Base-by-base conservation (phyloP, 805 yeast species). In the Candida coquimbonensis region DNA sequence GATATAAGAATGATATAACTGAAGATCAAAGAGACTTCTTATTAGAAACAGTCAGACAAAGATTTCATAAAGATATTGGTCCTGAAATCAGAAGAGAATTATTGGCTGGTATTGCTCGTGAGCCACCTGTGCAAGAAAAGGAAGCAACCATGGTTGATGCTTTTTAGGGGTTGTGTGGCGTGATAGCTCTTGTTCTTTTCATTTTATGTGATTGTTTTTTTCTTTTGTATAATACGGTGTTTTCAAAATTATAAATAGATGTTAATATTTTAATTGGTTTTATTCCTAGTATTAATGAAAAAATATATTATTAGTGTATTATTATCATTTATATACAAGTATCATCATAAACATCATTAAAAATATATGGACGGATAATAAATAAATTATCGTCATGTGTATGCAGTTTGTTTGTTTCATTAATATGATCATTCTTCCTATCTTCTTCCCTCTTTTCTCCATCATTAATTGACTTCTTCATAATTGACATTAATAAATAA, bases 1-100 rank as follows among this genome's bases (percentile, higher is more conserved):
- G 96, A 53, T 93, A 93, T 64, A 93, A 91, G 65, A 91, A 93
- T 61, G 99, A 93, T 72, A 87, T 93, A 48, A 93, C 99, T n/a
- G 96, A 88, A 57, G 99, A 93, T 63, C 99, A 93, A 72, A 78
- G 96, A 63, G 99, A 93, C 57, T 88, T 91, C 66, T 70, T 93
- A 49, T 68, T 93, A 62, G 97, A 91, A 57, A 90, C 96, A 5
- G 78, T 89, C 17, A 83, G 96, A 67, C 90, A 83, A 62, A 84
- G 96, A 67, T 83, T 82, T 42, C 99, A 93, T 62, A 84, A 73
- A 49, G 85, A 82, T 26, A 86, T 93, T 49, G 90, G 96, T 3
- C 95, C 96, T 3, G 99, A 91, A 63, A 88, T 91, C 44, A 79
- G 98, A 68, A 80, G 97, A 59, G 99, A 93, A 63, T 73, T 93